A percentile compares a stretch with the other conserved stretches of the same genome.
Conservation (phyloP, 2,329 filamentous ascomycete genomes). For the Ciborinia camelliae region DNA sequence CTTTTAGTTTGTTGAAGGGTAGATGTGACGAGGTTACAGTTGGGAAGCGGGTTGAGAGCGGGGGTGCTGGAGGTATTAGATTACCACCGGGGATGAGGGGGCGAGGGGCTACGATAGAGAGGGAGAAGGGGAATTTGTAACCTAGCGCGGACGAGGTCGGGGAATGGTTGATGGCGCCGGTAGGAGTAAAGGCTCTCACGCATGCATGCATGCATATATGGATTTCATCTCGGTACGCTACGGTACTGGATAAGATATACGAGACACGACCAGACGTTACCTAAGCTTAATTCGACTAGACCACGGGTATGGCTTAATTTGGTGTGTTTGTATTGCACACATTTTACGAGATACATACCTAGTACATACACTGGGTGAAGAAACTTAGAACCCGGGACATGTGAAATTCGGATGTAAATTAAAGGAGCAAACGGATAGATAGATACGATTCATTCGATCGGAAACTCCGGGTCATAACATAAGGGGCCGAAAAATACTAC, state of each 20-base stretch:
- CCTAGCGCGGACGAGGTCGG: background rate
- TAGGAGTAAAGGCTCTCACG: too few relatives aligned
- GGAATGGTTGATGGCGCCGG: too few relatives aligned
- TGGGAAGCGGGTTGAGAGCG: conserved; percentile 22
- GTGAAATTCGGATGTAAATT: background rate
- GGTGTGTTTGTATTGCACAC: background rate
- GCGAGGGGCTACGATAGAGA: conserved; percentile 27
- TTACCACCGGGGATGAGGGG: conserved; percentile 50
- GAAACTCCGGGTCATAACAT: background rate
- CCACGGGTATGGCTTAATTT: background rate
- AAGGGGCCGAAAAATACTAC: background rate
- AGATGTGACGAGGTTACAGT: conserved; percentile 66
- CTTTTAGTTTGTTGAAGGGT: conserved; percentile 79
- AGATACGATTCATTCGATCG: background rate
- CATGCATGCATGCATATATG: background rate
- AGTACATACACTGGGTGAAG: background rate
- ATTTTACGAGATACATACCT: background rate
- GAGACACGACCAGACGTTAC: background rate
- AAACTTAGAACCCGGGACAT: too few relatives aligned
- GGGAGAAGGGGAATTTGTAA: conserved; percentile 16
- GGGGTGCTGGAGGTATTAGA: conserved; percentile 45
- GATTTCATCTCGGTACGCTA: too few relatives aligned
- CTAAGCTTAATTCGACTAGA: background rate
- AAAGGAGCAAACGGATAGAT: background rate
- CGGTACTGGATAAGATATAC: background rate